A percentile compares a stretch with the other conserved stretches of the same genome.
Conservation (phyloP, 768 basidiomycete species). For the Amanita molliuscula region DNA sequence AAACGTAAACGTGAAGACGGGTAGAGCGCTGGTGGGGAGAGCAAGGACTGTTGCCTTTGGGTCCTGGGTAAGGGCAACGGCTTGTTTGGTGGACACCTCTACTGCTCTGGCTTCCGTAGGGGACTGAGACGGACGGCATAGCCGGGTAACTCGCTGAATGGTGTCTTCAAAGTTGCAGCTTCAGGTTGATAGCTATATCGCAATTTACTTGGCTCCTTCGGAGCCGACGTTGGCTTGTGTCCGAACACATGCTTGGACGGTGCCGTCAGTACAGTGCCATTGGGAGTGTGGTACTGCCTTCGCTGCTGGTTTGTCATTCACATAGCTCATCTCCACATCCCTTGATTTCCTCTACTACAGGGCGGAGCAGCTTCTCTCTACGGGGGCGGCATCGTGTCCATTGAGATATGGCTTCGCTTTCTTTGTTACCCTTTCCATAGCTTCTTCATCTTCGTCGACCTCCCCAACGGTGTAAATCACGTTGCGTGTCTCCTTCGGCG, state of each 20-base stretch:
- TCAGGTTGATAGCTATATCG: conserved; percentile 63
- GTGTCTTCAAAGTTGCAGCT: conserved; percentile 17
- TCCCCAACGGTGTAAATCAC: conserved; percentile 10
- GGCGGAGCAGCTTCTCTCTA: conserved; percentile 1
- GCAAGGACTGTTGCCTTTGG: conserved; percentile 22
- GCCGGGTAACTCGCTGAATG: conserved; percentile 1
- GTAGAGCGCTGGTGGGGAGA: conserved; percentile 20
- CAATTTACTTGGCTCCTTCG: conserved; percentile 73
- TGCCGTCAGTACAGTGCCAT: neutral
- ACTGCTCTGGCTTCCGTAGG: neutral
- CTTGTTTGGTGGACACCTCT: neutral
- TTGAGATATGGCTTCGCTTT: conserved; percentile 32
- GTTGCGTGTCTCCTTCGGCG: neutral
- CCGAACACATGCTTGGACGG: conserved; percentile 14
- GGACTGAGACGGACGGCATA: conserved; percentile 9
- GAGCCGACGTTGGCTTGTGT: conserved; percentile 42
- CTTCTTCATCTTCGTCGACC: conserved; percentile 28
- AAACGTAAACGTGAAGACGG: conserved; percentile 25
- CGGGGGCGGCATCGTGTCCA: conserved; percentile 12
- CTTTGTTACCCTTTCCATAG: conserved; percentile 29
- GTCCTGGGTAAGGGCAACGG: conserved; percentile 5
- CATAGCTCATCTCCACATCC: conserved; percentile 19
- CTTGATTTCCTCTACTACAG: conserved; percentile 21
- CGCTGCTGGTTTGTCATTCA: conserved; percentile 11
- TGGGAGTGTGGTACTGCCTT: conserved; percentile 4